Evolutionary conservation across 2,329 filamentous ascomycete species (phyloP).

Genomic region (Penicillium sp.): DNA sequence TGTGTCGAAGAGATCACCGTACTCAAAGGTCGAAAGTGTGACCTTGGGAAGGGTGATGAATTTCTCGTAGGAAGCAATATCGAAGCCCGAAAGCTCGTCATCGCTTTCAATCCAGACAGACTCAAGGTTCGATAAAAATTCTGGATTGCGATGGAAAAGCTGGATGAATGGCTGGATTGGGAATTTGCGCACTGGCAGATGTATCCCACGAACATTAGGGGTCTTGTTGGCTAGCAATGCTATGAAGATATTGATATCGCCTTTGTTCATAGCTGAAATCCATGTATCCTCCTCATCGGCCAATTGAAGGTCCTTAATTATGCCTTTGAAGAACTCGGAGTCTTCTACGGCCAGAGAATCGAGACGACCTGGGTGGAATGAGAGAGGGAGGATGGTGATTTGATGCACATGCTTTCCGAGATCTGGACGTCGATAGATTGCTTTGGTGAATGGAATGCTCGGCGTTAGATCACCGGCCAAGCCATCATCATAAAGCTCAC

Average conservation of each 20-base stretch:
- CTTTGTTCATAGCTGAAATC: constrained; percentile 7
- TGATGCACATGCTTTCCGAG: constrained; percentile 19
- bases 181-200: constrained; percentile 11
- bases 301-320: constrained; percentile 13
- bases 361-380: not conserved
- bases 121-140: constrained; percentile 16
- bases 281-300: constrained; percentile 16
- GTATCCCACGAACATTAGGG: constrained; percentile 19
- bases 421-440: constrained; percentile 17
- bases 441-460: constrained; percentile 12
- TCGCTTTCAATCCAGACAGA: constrained; percentile 10
- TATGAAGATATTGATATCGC: constrained; percentile 14
- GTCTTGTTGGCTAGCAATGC: constrained; percentile 20
- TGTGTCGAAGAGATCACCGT: constrained; percentile 13
- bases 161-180: constrained; percentile 2
- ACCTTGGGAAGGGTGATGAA: constrained; percentile 14
- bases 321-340: constrained; percentile 3
- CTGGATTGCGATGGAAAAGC: constrained; percentile 13
- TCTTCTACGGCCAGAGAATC: not conserved
- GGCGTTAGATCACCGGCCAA: not conserved
- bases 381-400: constrained; percentile 4
- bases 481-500: constrained; percentile 14
- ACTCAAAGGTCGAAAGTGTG: constrained; percentile 5
- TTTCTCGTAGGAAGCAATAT: constrained; percentile 10
- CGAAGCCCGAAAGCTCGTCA: not conserved